Evolutionary conservation across 768 basidiomycete genomes (phyloP).

Genomic region (Termitomyces sp.): DNA sequence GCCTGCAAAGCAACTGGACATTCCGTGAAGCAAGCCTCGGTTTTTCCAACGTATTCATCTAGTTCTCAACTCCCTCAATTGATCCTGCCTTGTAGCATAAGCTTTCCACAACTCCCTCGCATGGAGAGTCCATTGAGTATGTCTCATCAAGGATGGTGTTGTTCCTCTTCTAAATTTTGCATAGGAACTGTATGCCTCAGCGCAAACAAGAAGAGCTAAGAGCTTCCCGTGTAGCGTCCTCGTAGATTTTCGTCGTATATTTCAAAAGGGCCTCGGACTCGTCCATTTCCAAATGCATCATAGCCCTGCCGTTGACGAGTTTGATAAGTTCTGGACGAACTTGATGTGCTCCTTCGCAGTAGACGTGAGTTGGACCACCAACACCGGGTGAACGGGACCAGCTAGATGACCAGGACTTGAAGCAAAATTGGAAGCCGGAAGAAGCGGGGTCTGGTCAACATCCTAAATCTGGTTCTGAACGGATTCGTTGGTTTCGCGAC

Average conservation of each 20-base stretch:
- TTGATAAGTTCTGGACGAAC: slow-evolving; percentile 16
- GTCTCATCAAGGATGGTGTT: slow-evolving; percentile 29
- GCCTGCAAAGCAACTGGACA: background rate
- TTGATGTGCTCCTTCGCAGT: slow-evolving; percentile 20
- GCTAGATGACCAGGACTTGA: background rate
- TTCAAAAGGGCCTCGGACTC: slow-evolving; percentile 16
- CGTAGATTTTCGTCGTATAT: slow-evolving; percentile 4
- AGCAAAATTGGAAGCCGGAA: background rate
- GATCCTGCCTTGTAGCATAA: slow-evolving; percentile 9
- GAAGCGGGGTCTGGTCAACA: background rate
- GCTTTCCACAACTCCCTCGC: slow-evolving; percentile 10
- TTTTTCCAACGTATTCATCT: background rate
- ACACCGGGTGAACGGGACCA: background rate
- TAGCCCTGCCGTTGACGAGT: slow-evolving; percentile 12
- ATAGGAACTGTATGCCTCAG: slow-evolving; percentile 12
- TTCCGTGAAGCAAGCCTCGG: background rate
- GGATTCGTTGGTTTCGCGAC: background rate
- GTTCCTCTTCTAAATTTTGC: slow-evolving; percentile 21
- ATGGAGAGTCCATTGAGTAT: slow-evolving; percentile 14
- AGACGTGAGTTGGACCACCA: slow-evolving; percentile 3
- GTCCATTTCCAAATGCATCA: slow-evolving; percentile 17
- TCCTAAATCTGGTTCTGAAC: background rate
- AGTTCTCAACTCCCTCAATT: slow-evolving; percentile 2
- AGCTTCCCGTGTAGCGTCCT: slow-evolving; percentile 7
- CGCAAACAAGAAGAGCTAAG: slow-evolving; percentile 18